Evolutionary conservation across 495 filamentous ascomycete genomes (phyloP).

Genomic region (Lophiotrema nucula): DNA sequence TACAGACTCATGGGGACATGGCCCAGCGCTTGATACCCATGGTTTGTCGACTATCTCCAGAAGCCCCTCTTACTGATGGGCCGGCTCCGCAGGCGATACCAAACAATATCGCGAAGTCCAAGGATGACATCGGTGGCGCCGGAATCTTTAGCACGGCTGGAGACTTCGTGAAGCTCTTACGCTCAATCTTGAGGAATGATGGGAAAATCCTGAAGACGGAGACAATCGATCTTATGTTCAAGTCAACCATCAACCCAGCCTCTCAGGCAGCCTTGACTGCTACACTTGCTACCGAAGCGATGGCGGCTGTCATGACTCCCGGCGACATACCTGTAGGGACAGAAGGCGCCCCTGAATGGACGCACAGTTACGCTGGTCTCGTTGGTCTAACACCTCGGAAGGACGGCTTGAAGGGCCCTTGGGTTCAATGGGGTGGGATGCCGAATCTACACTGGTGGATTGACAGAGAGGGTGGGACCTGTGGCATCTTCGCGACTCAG

Average conservation of each 20-base stretch:
- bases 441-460: conserved; percentile 38
- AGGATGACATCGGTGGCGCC: conserved; percentile 51
- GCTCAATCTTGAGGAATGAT: conserved; percentile 48
- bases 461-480: conserved; percentile 11
- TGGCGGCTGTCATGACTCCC: not conserved
- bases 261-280: conserved; percentile 5
- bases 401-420: conserved; percentile 33
- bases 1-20: conserved; percentile 39
- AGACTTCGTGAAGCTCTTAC: conserved; percentile 54
- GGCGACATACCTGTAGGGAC: conserved; percentile 9
- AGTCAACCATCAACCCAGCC: conserved; percentile 13
- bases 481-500: conserved; percentile 23
- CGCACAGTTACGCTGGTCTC: conserved; percentile 39
- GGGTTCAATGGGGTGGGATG: conserved; percentile 36
- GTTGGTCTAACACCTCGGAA: conserved; percentile 35
- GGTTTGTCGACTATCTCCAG: not conserved
- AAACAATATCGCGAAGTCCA: conserved; percentile 6
- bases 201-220: conserved; percentile 44
- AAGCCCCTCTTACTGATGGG: conserved; percentile 35
- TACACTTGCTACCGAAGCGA: not conserved
- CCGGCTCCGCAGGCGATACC: conserved; percentile 17
- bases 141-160: conserved; percentile 51
- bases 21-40: conserved; percentile 20
- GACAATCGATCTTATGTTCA: conserved; percentile 54
- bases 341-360: conserved; percentile 20